phyloP scores from a whole-genome alignment of 208 protist species.

The Trypanosoma cruzi region DNA sequence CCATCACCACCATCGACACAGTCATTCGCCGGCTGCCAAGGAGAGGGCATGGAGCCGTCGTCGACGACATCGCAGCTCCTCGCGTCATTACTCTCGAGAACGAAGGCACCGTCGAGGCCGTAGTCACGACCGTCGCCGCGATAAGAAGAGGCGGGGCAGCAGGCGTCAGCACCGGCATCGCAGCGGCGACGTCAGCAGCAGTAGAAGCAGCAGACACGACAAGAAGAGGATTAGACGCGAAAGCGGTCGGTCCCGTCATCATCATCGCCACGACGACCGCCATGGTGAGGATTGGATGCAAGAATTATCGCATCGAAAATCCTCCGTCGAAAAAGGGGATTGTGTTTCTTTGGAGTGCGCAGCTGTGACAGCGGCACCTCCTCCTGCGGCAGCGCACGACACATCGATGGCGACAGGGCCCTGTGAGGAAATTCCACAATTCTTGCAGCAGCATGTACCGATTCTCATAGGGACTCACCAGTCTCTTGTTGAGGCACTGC shows the following conservation, averaged over 20 bases:
- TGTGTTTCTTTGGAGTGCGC: neutral
- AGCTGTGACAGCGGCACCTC: neutral
- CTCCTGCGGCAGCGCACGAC: neutral
- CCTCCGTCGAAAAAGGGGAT: neutral
- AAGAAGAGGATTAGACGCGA: neutral
- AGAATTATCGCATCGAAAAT: neutral
- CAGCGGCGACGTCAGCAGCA: constrained; percentile 13
- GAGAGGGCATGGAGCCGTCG: constrained; percentile 16
- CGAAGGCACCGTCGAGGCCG: constrained; percentile 8
- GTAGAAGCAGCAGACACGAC: constrained; percentile 8
- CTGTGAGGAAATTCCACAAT: constrained; percentile 32
- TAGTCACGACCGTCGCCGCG: constrained; percentile 19
- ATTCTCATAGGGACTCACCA: constrained; percentile 53
- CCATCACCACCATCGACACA: constrained; percentile 1
- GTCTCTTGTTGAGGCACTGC: constrained; percentile 42
- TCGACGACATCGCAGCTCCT: constrained; percentile 8
- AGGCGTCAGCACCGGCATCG: constrained; percentile 9
- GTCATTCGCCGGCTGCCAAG: neutral
- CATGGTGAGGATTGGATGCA: neutral
- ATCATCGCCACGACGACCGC: neutral
- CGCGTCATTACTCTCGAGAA: neutral
- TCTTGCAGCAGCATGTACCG: constrained; percentile 42
- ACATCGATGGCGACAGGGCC: neutral
- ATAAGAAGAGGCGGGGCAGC: neutral
- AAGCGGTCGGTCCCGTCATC: neutral